A percentile compares a stretch with the other conserved stretches of the same genome.
These are phyloP conservation scores for Pseudogymnoascus destructans DNA, from an alignment of 2,329 filamentous ascomycete species.

Conservation along the genomic window DNA sequence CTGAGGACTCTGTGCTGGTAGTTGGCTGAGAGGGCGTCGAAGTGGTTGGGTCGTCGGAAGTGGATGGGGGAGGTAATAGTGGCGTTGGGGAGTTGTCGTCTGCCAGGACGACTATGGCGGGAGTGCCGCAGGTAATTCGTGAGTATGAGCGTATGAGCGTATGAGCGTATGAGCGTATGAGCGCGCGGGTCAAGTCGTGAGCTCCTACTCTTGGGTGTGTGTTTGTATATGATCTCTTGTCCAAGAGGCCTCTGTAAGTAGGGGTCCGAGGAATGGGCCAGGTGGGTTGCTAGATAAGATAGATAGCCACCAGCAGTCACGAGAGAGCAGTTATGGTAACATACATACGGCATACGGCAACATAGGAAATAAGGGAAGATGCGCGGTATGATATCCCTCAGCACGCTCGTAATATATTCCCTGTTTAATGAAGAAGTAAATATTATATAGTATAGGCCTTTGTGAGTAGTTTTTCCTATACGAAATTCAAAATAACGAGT, in stretches of 20 bases:
- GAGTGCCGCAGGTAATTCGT: slow-evolving; percentile 29
- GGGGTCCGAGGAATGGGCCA: background rate
- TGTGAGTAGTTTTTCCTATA: background rate
- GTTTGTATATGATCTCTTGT: background rate
- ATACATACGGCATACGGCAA: too few species aligned
- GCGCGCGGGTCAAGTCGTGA: background rate
- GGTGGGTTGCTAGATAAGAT: slow-evolving; percentile 4
- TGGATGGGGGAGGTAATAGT: slow-evolving; percentile 44
- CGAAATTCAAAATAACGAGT: background rate
- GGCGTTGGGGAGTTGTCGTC: slow-evolving; percentile 45
- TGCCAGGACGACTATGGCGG: slow-evolving; percentile 58
- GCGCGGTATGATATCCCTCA: background rate
- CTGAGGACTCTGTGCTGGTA: slow-evolving; percentile 35
- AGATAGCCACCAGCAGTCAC: background rate
- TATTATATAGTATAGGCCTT: background rate
- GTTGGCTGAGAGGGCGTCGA: slow-evolving; percentile 39
- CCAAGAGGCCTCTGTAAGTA: background rate
- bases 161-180: slow-evolving; percentile 9
- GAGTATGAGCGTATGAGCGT: slow-evolving; percentile 10
- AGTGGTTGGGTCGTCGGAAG: slow-evolving; percentile 53
- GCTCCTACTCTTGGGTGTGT: background rate
- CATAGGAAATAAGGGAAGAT: background rate
- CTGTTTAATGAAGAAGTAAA: background rate
- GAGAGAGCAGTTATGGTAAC: background rate
- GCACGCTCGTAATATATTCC: background rate